Evolutionary conservation across 768 basidiomycete species (phyloP), one percentile per base, ranked within the genome.

Genomic region (Pleurotus djamor): DNA sequence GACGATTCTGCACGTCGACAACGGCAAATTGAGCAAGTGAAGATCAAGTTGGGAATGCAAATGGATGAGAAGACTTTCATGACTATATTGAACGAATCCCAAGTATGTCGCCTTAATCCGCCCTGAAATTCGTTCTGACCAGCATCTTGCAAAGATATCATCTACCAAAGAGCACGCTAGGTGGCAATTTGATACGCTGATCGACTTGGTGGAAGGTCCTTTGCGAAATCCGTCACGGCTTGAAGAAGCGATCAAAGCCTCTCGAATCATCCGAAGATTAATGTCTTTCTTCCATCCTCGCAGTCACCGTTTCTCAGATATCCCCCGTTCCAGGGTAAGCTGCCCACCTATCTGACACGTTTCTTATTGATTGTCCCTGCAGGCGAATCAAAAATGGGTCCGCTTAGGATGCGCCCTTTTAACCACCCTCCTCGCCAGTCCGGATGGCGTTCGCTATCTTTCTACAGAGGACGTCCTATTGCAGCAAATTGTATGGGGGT

Each of bases 41-140:
- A 92, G 72, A 79, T 97, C 57, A 93, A 94, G 69, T 82, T 91
- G 68, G 91, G 89, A 60, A 86, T 97, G 83, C 91, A 94, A 73
- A 92, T 98, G 85, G 97, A 99, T 69, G 97, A 98, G 71, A 88
- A 82, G 69, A 84, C 89, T 4, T 99, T 98, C 73, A 93, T 96
- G 67, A 78, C 87, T 4, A 83, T 80, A 43, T 76, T 99, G 52
- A 79, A 95, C 17, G 94, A 97, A 65, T 93, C 94, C 2, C 92
- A 94, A 73, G 94, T 94, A 55, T 61, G 69, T 69, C 10, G 43
- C 34, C 55, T 16, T 16, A 12, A 16, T 37, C 16, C n/a, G 17
- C 8, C n/a, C 34, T 12, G 45, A 17, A 47, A 16, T 47, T 49
- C 38, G 57, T 17, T 12, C n/a, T 17, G n/a, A 34, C 60, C 59